phyloP scores from a whole-genome alignment of 2,329 filamentous ascomycete species.

The Microdochium bolleyi region DNA sequence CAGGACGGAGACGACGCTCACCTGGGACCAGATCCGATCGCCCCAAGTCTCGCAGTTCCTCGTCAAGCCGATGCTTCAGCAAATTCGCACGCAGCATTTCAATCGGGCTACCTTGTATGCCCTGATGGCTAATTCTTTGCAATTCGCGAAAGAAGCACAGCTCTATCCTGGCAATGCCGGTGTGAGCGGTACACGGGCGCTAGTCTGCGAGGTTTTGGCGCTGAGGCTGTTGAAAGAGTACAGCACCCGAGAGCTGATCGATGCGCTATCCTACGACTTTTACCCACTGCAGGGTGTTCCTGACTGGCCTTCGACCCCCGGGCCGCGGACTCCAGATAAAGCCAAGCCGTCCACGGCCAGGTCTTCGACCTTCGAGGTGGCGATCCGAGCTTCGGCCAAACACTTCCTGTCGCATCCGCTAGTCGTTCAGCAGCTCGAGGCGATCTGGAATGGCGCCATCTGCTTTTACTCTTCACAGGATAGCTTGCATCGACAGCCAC shows the following conservation, averaged over 20 bases:
- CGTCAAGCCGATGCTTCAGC: constrained; percentile 89
- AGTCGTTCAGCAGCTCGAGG: constrained; percentile 90
- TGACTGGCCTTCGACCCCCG: constrained; percentile 28
- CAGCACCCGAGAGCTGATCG: constrained; percentile 80
- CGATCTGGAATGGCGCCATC: constrained; percentile 93
- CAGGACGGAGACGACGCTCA: constrained; percentile 82
- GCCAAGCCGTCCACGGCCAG: constrained; percentile 52
- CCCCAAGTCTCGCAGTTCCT: constrained; percentile 94
- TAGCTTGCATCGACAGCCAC: constrained; percentile 61
- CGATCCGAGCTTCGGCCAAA: constrained; percentile 87
- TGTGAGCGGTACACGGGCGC: constrained; percentile 73
- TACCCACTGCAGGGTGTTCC: constrained; percentile 80
- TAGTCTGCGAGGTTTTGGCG: constrained; percentile 84
- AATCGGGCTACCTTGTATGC: constrained; percentile 82
- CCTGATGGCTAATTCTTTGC: constrained; percentile 85
- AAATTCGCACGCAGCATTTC: constrained; percentile 76
- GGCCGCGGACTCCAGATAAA: constrained; percentile 27
- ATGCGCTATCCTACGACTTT: constrained; percentile 91
- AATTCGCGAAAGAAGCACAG: constrained; percentile 84
- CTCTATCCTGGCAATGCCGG: constrained; percentile 77
- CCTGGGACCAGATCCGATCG: constrained; percentile 93
- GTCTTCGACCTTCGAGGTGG: constrained; percentile 86
- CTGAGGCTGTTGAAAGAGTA: constrained; percentile 89
- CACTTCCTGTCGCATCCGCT: constrained; percentile 86
- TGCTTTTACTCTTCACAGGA: constrained; percentile 89